These are phyloP conservation scores for Saccharomycopsis selenospora DNA, from an alignment of 805 yeast genomes.

Conservation along the genomic window DNA sequence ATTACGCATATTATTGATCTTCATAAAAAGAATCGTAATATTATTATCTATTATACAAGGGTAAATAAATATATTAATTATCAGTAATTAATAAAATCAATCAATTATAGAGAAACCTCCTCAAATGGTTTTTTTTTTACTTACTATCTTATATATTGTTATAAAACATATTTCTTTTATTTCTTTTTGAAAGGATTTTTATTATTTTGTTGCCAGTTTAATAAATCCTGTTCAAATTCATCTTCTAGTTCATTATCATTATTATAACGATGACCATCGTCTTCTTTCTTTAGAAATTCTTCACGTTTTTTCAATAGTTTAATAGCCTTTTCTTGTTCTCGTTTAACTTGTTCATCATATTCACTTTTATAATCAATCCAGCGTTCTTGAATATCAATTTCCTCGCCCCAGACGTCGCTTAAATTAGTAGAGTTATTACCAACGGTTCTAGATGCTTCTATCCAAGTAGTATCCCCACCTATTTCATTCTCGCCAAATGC, in stretches of 20 bases:
- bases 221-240: conserved; percentile 18
- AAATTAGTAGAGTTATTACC: conserved; percentile 34
- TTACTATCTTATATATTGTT: no score
- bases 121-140: conserved; percentile 1
- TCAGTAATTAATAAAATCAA: no score
- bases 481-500: conserved; percentile 87
- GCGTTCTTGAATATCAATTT: conserved; percentile 79
- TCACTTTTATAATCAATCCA: conserved; percentile 83
- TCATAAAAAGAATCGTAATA: no score
- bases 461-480: conserved; percentile 97
- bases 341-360: conserved; percentile 60
- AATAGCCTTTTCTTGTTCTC: conserved; percentile 36
- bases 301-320: conserved; percentile 36
- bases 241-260: conserved; percentile 13
- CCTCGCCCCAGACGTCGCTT: conserved; percentile 31
- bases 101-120: no score
- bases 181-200: not conserved
- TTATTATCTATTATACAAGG: no score
- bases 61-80: no score
- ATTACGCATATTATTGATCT: no score
- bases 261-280: no score
- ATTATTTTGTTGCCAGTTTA: conserved; percentile 9
- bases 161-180: not conserved
- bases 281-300: conserved; percentile 41
- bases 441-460: conserved; percentile 86